Base-by-base conservation (phyloP, 306 rosid species). In the Cyamopsis tetragonoloba region DNA sequence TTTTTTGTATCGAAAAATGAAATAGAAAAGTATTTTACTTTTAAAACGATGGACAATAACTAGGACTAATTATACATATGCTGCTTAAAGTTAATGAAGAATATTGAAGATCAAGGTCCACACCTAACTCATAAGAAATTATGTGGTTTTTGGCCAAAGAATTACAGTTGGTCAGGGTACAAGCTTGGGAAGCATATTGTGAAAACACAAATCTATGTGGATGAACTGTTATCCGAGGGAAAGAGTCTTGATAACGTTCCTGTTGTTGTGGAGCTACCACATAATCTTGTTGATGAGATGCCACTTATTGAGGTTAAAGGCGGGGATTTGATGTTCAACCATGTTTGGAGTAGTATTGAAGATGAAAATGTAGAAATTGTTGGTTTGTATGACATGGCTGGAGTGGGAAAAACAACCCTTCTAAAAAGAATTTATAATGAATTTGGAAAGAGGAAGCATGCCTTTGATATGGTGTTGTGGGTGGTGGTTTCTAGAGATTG, bases 321-420 rank as follows among this genome's bases (percentile, higher is more conserved):
- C 17, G 23, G 32, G 60, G 69, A 75, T 43, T 8, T 13, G 8
- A 47, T 66, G 68, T 9, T 78, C 12, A 6, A 31, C 0, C 1
- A 18, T 4, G 74, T 59, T 0, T 44, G 79, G 77, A 56, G 19
- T 13, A 32, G 28, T 9, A 10, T 80, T 24, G 22, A 61, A 44
- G 53, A 43, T 66, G 68, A 71, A 0, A 47, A n/a, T 4, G 59
- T 66, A 14, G 44, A 78, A 5, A 37, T 28, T 3, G 44, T 82
- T 17, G 81, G 79, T 0, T 4, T 82, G 7, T 70, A 66, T n/a
- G 83, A 81, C 11, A 82, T 78, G 46, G 79, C 63, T 0, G 70
- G 79, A 0, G 28, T 1, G 0, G 74, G 79, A 1, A 75, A 75
- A 34, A 66, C 79, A 0, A 75, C 74, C 3, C 62, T 67, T n/a